Evolutionary conservation across 1,139 yeast genomes (phyloP).

Genomic region (Hyphopichia khmerensis): DNA sequence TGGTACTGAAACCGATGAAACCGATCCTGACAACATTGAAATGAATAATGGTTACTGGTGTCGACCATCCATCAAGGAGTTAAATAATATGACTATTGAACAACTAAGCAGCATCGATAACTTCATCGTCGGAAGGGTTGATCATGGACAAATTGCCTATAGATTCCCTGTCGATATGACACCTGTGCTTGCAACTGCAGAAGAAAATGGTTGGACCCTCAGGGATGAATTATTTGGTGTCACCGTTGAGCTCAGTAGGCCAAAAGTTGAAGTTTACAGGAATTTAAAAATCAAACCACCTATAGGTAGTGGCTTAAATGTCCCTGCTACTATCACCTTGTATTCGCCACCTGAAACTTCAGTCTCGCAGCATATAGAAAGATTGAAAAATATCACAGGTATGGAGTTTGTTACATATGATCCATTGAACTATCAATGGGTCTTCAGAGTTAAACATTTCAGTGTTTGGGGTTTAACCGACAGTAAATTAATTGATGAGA

Average conservation of each 20-base stretch:
- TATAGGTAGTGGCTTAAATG: conserved; percentile 72
- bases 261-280: conserved; percentile 67
- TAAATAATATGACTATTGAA: conserved; percentile 45
- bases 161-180: conserved; percentile 72
- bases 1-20: neutral
- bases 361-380: conserved; percentile 38
- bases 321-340: conserved; percentile 79
- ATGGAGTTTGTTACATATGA: conserved; percentile 81
- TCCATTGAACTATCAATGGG: conserved; percentile 74
- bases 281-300: conserved; percentile 55
- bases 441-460: conserved; percentile 84
- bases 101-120: conserved; percentile 61
- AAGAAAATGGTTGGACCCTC: conserved; percentile 29
- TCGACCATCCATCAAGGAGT: conserved; percentile 62
- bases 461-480: conserved; percentile 91
- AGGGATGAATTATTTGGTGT: conserved; percentile 51
- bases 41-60: conserved; percentile 69
- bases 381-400: conserved; percentile 51
- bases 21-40: conserved; percentile 7
- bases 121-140: conserved; percentile 74
- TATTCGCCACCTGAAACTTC: conserved; percentile 55
- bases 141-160: conserved; percentile 74
- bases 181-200: conserved; percentile 22
- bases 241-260: conserved; percentile 55
- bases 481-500: conserved; percentile 59